Conservation (phyloP, 2,329 filamentous ascomycete species). For the Colletotrichum somersetense region DNA sequence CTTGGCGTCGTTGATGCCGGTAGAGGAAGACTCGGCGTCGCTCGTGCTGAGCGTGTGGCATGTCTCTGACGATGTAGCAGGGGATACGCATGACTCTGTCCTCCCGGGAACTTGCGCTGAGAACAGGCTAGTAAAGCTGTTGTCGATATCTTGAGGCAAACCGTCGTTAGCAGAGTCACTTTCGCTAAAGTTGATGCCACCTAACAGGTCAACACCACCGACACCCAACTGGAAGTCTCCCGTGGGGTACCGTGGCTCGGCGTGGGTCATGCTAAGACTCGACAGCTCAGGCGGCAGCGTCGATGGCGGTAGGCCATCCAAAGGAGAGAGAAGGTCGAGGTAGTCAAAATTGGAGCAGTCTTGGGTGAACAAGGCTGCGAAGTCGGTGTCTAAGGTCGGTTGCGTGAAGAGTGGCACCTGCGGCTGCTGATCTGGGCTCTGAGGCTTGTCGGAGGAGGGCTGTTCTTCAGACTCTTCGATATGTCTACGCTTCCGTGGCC, state of each 20-base stretch:
- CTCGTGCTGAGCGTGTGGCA: constrained; percentile 25
- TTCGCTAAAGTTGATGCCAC: constrained; percentile 51
- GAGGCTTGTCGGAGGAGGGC: constrained; percentile 13
- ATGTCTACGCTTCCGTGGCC: constrained; percentile 69
- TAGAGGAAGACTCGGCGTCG: constrained; percentile 21
- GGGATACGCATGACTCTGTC: constrained; percentile 14
- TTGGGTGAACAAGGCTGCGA: constrained; percentile 52
- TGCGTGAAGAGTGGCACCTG: constrained; percentile 35
- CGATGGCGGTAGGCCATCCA: constrained; percentile 22
- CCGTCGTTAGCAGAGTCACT: constrained; percentile 45
- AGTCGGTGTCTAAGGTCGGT: constrained; percentile 47
- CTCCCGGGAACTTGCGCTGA: constrained; percentile 31
- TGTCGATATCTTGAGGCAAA: constrained; percentile 49
- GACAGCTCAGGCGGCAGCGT: constrained; percentile 27
- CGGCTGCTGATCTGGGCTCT: constrained; percentile 6
- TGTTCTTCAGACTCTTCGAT: constrained; percentile 48
- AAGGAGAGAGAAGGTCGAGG: constrained; percentile 50
- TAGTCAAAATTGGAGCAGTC: constrained; percentile 50
- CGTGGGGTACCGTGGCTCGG: constrained; percentile 37
- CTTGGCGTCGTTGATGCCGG: not conserved
- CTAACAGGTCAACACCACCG: constrained; percentile 48
- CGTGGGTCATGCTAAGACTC: constrained; percentile 28
- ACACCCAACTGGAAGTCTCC: constrained; percentile 41
- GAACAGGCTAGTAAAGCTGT: constrained; percentile 29
- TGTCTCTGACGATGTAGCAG: constrained; percentile 22